A percentile compares a stretch with the other conserved stretches of the same genome.
These are phyloP conservation scores for Fusarium sp. DNA, from an alignment of 2,329 filamentous ascomycete genomes.

Conservation along the genomic window DNA sequence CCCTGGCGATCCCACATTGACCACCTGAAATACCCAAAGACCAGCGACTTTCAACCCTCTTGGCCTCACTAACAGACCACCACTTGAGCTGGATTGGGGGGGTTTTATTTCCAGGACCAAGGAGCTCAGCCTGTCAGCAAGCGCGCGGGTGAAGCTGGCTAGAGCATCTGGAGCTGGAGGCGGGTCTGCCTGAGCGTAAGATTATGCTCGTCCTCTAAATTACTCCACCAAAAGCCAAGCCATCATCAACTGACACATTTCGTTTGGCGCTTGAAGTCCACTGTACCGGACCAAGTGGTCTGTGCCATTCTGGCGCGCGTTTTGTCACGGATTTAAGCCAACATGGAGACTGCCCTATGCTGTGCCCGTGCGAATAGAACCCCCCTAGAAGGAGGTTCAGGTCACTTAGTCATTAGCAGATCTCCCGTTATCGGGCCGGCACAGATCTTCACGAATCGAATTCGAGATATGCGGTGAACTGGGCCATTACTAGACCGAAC, in stretches of 20 bases:
- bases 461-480: conserved; percentile 40
- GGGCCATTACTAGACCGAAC: conserved; percentile 21
- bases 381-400: conserved; percentile 17
- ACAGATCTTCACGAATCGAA: conserved; percentile 25
- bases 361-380: conserved; percentile 23
- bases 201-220: conserved; percentile 24
- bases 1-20: conserved; percentile 42
- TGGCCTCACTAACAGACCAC: conserved; percentile 29
- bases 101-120: not conserved
- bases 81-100: conserved; percentile 5
- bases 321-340: conserved; percentile 22
- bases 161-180: conserved; percentile 29
- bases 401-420: conserved; percentile 30
- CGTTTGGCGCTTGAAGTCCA: conserved; percentile 17
- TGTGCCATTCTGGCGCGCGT: conserved; percentile 34
- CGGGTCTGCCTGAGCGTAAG: conserved; percentile 28
- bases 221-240: conserved; percentile 20
- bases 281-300: conserved; percentile 23
- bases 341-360: conserved; percentile 13
- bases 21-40: not conserved
- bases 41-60: conserved; percentile 18
- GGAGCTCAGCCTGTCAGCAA: conserved; percentile 18
- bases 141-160: conserved; percentile 5
- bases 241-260: conserved; percentile 41
- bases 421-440: conserved; percentile 41